Base-by-base conservation (phyloP, 2,329 filamentous ascomycete genomes). In the Esteya vermicola region DNA sequence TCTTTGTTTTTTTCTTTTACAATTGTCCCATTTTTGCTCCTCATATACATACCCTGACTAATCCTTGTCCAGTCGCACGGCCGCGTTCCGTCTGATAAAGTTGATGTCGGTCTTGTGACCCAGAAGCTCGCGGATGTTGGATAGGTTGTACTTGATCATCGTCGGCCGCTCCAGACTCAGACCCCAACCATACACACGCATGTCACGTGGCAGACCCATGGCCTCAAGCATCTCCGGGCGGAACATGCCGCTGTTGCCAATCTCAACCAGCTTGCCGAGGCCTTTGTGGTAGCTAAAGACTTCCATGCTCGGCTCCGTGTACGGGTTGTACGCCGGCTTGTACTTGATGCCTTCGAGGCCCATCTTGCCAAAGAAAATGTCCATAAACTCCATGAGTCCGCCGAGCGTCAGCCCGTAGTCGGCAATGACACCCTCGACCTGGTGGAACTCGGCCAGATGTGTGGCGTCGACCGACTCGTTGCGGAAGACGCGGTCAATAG, bases 181-280 rank as follows among this genome's bases (percentile, higher is more conserved):
- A 28, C 91, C 91, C 72, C 86, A 96, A 26, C 91, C 91, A 57
- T 94, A 96, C 9, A 95, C 88, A 47, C 83, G 70, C 76, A 96
- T 77, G 54, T 94, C 83, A 12, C 41, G 38, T 23, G 88, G 88
- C 54, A 96, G 62, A 26, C 89, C 89, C 88, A 95, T 94, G 6
- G 86, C 70, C 62, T 94, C 82, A 54, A 95, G 62, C 89, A 96
- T 95, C 63, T 98, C 91, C 2, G 91, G 88, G 49, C 91, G 73
- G 77, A 98, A 98, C 88, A 98, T 96, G 47, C 91, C 91, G 52
- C 81, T 89, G 66, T 98, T 96, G 44, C 91, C 91, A 56, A 96
- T 96, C 65, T 96, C 91, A 21, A 96, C 85, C 65, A 93, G 81
- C 67, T 93, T 93, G 53, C 75, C 75, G 37, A 95, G 66, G 4